Evolutionary conservation across 2,329 filamentous ascomycete species (phyloP), one percentile per base, ranked within the genome.

Genomic region (Bipolaris victoriae): DNA sequence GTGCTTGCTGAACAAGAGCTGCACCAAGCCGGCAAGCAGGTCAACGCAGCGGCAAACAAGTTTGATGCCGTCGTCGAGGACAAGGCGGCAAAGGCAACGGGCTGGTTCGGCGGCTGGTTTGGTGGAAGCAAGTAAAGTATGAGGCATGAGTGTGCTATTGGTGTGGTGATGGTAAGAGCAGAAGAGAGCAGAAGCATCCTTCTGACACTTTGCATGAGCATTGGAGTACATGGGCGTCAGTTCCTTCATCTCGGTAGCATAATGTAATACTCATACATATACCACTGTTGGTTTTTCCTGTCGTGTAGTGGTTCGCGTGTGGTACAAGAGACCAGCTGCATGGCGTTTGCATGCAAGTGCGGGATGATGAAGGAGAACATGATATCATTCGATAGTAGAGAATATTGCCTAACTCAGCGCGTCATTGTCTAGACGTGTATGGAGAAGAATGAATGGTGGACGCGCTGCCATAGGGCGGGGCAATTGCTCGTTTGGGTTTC

Each of bases 81-180:
- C 64, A 87, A 88, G 64, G 87, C 92, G 3, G 79, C 87, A 49
- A 90, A 97, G 82, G 90, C 92, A 43, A 97, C 97, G 87, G 86
- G 87, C 69, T 89, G 90, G 63, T 78, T 96, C 69, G 90, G 89
- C 40, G 86, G 90, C 75, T 97, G 92, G 93, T 96, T 97, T 72
- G 89, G 92, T 71, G 89, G 92, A 55, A 84, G 84, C 53, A 76
- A 74, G 55, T 74, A 74, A 63, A 54, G 35, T 40, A 44, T n/a
- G 40, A 44, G 44, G 39, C 39, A 36, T 43, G 15, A 29, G 29
- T 11, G 41, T 18, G 31, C 24, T 44, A 18, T 49, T 54, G 15
- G 37, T 54, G 50, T 49, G 54, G 45, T 26, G 39, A 45, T 49
- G 43, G 49, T 45, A 43, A 15, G 45, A 26, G 10, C 40, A 48